A percentile compares a stretch with the other conserved stretches of the same genome.
phyloP scores from a whole-genome alignment of 345 rosid species.

The Euphorbia peplus region DNA sequence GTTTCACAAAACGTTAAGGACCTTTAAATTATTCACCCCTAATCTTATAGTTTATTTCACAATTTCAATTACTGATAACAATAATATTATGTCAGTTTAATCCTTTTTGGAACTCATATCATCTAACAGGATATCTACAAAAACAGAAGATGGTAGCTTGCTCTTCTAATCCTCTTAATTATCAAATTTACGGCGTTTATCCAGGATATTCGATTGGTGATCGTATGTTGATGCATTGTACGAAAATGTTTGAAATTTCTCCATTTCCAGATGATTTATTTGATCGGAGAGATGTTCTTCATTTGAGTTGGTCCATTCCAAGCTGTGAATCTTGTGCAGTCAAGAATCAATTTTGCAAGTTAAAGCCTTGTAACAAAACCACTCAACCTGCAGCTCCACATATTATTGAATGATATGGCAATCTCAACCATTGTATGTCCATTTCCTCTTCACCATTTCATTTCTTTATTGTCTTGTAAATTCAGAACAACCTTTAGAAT shows the following conservation, averaged over 20 bases:
- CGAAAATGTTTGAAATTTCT: conserved; percentile 16
- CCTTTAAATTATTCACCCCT: no score
- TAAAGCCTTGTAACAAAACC: conserved; percentile 4
- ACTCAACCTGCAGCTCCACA: not conserved
- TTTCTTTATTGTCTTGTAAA: no score
- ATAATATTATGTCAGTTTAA: no score
- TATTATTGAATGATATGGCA: conserved; percentile 3
- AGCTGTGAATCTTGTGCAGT: conserved; percentile 15
- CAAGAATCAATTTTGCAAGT: conserved; percentile 1
- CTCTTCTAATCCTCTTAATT: conserved; percentile 1
- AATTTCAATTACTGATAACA: no score
- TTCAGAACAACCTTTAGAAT: no score
- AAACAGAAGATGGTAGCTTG: no score
- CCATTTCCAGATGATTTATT: not conserved
- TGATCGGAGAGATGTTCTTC: not conserved
- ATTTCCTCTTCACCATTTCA: no score
- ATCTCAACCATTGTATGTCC: not conserved
- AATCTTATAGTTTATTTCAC: no score
- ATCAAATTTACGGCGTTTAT: not conserved
- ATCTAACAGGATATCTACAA: no score
- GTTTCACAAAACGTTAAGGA: no score
- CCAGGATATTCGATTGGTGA: no score
- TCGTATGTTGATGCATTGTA: not conserved
- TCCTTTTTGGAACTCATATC: no score
- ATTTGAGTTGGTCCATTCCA: conserved; percentile 16